These are phyloP conservation scores for Torulaspora pretoriensis DNA, from an alignment of 1,139 yeast species.

Conservation along the genomic window DNA sequence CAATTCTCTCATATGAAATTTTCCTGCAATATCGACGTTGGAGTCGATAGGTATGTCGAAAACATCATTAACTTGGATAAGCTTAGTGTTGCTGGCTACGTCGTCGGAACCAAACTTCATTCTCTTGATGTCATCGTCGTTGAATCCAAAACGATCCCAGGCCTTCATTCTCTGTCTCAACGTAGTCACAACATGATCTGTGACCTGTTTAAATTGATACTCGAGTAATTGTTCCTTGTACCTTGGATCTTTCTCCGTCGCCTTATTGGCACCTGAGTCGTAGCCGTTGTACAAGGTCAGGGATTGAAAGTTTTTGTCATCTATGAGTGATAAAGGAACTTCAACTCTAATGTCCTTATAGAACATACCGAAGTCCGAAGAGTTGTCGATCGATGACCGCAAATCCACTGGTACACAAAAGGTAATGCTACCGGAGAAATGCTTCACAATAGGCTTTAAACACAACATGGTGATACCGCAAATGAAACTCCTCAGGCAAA, in stretches of 20 bases:
- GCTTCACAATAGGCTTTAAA: slow-evolving; percentile 25
- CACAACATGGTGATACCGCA: slow-evolving; percentile 31
- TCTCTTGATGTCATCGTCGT: slow-evolving; percentile 31
- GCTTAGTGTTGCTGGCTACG: slow-evolving; percentile 13
- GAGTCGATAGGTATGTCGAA: slow-evolving; percentile 19
- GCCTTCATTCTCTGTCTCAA: slow-evolving; percentile 21
- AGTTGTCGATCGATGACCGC: slow-evolving; percentile 16
- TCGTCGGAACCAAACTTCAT: slow-evolving; percentile 24
- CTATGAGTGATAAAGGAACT: slow-evolving; percentile 28
- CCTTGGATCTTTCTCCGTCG: slow-evolving; percentile 18
- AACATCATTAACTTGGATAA: slow-evolving; percentile 29
- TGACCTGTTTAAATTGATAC: slow-evolving; percentile 27
- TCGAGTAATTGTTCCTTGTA: slow-evolving; percentile 26
- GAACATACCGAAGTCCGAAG: slow-evolving; percentile 23
- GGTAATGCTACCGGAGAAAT: slow-evolving; percentile 21
- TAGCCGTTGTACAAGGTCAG: slow-evolving; percentile 20
- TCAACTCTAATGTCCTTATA: slow-evolving; percentile 28
- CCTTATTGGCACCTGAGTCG: slow-evolving; percentile 16
- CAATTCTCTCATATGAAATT: slow-evolving; percentile 21
- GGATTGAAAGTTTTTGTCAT: slow-evolving; percentile 20
- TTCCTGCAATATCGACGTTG: slow-evolving; percentile 4
- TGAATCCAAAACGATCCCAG: slow-evolving; percentile 25
- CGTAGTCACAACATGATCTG: slow-evolving; percentile 18
- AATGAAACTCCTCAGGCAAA: slow-evolving; percentile 27
- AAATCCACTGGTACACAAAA: slow-evolving; percentile 29